Evolutionary conservation across 208 protist species (phyloP), one percentile per base, ranked within the genome.

Genomic region (Crithidia thermophila): DNA sequence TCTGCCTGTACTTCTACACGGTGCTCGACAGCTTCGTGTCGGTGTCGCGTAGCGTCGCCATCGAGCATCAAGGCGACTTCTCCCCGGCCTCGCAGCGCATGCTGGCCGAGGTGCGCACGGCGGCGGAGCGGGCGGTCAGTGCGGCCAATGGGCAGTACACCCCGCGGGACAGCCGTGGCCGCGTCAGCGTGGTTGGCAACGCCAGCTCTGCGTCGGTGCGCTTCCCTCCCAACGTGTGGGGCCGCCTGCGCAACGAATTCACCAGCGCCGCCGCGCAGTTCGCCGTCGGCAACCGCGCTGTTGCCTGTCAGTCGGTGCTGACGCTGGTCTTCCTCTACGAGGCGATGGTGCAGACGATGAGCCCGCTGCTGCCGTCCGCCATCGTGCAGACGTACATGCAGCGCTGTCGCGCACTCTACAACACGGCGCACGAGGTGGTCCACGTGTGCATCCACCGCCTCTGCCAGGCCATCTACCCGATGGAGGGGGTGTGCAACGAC

Each of bases 1-100:
- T 90, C 50, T 60, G 67, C 52, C 62, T 92, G 16, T 93, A 91
- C 58, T 77, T 90, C n/a, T 94, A 89, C 77, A 88, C 81, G 21
- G 82, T 93, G 11, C 76, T 84, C 36, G 90, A 92, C 70, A 95
- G 83, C 76, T 95, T 95, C 67, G 85, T 95, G 34, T 93, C 87
- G 20, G 77, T 92, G 43, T 94, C 90, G 1, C 73, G 84, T 39
- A 79, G 47, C 27, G 83, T 93, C 46, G 80, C 72, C 8, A 72
- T 95, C 46, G 87, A 93, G 68, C 55, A 89, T 36, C 90, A 95
- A 62, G 81, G 75, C 39, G 82, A 92, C 64, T 79, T 93, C 52
- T 85, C 85, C 11, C 53, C 53, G 20, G 21, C 46, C 2, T 58
- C 77, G 33, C 86, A 90, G 72, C 67, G 64, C 8, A 62, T 77